These are phyloP conservation scores for Ophiognomonia clavigignenti-juglandacearum DNA, from an alignment of 2,329 filamentous ascomycete species.

Conservation along the genomic window DNA sequence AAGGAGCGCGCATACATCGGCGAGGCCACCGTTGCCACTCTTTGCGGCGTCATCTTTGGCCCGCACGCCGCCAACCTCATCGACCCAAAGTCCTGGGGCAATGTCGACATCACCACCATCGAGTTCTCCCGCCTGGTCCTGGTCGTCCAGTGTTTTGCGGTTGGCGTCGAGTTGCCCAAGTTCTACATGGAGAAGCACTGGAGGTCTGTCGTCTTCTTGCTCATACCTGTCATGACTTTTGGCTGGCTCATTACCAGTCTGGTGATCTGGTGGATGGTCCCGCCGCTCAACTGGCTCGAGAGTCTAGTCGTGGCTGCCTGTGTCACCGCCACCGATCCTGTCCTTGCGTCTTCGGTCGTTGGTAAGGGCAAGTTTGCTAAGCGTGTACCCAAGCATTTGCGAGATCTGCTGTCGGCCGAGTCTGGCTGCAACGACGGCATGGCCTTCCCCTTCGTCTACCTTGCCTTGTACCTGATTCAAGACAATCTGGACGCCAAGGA, in stretches of 20 bases:
- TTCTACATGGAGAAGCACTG: slow-evolving; percentile 98
- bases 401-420: slow-evolving; percentile 91
- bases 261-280: slow-evolving; percentile 89
- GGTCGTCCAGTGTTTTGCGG: slow-evolving; percentile 88
- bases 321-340: slow-evolving; percentile 94
- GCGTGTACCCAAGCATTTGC: slow-evolving; percentile 92
- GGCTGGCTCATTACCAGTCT: slow-evolving; percentile 92
- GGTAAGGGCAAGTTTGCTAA: slow-evolving; percentile 99
- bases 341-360: slow-evolving; percentile 93
- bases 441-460: slow-evolving; percentile 97
- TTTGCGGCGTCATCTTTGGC: slow-evolving; percentile 85
- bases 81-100: slow-evolving; percentile 72
- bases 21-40: slow-evolving; percentile 88
- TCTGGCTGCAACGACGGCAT: slow-evolving; percentile 99
- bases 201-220: slow-evolving; percentile 81
- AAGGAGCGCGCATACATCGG: slow-evolving; percentile 99
- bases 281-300: slow-evolving; percentile 79
- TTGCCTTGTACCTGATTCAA: slow-evolving; percentile 83
- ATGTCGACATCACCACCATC: slow-evolving; percentile 78
- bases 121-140: slow-evolving; percentile 87
- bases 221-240: slow-evolving; percentile 95
- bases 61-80: slow-evolving; percentile 80
- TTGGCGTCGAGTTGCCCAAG: slow-evolving; percentile 85
- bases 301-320: slow-evolving; percentile 84
- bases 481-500: slow-evolving; percentile 65